Evolutionary conservation across 2,329 filamentous ascomycete genomes (phyloP), one percentile per base, ranked within the genome.

Genomic region (Pseudogymnoascus sp.): DNA sequence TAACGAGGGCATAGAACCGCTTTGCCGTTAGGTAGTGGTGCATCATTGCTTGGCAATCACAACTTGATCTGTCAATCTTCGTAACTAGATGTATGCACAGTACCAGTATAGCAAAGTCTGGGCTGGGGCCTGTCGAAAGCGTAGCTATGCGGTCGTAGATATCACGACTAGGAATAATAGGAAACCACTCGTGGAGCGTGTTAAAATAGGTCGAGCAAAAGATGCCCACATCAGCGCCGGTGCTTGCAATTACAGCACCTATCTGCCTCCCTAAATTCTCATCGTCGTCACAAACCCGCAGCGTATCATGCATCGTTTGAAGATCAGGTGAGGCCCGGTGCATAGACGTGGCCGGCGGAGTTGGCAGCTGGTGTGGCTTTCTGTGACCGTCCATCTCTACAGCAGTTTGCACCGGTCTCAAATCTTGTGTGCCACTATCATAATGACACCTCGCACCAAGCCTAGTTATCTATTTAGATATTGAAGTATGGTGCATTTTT

Each of bases 391-490:
- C 19, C 47, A 10, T 13, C 7, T 53, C 47, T 11, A 13, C 9
- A n/a, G 19, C 4, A 35, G 3, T 59, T 8, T 35, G 23, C 31
- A 15, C 15, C 13, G 50, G 19, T 8, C 21, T 26, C 47, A 35
- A 26, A 60, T 33, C 38, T 61, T 53, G 62, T 11, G 44, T 28
- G 28, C 17, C 19, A 21, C 26, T 40, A 62, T 40, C 35, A 57
- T 62, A 64, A n/a, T 44, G 33, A 44, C 62, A 62, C 8, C 57
- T 60, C 13, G 44, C 36, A 42, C 53, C 19, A 10, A 50, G 63
- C 63, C 60, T 50, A 62, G 35, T 33, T 60, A 50, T 13, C 4
- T 63, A 36, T 28, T 63, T 38, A 44, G 61, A 61, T 47, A 60
- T 35, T 13, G 61, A 53, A 26, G 60, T 40, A 31, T 8, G n/a